A percentile compares a stretch with the other conserved stretches of the same genome.
Evolutionary conservation across 2,329 filamentous ascomycete species (phyloP).

Genomic region (Hypoxylon sp.): DNA sequence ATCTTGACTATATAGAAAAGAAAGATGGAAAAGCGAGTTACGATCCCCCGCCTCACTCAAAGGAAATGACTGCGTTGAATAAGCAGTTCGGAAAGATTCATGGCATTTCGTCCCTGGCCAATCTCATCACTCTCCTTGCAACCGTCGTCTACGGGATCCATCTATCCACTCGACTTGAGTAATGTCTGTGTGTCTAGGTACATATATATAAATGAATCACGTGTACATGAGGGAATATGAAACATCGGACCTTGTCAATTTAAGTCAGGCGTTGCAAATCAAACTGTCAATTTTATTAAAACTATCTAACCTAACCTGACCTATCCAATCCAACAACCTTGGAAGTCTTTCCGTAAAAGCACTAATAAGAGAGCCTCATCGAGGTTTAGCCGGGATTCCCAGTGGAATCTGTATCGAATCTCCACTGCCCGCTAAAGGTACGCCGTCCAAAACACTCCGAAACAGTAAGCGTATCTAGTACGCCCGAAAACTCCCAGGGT

Average conservation of each 20-base stretch:
- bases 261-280: slow-evolving; percentile 16
- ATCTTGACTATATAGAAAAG: slow-evolving; percentile 69
- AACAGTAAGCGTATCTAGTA: slow-evolving; percentile 44
- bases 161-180: slow-evolving; percentile 74
- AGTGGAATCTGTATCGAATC: slow-evolving; percentile 10
- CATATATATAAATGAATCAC: slow-evolving; percentile 27
- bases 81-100: slow-evolving; percentile 85
- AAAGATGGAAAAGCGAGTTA: slow-evolving; percentile 91
- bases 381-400: slow-evolving; percentile 18
- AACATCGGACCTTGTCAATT: slow-evolving; percentile 7
- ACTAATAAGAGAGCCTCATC: slow-evolving; percentile 20
- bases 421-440: slow-evolving; percentile 29
- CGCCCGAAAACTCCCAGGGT: slow-evolving; percentile 44
- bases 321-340: slow-evolving; percentile 1
- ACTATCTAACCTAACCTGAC: slow-evolving; percentile 20
- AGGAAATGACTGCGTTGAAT: slow-evolving; percentile 87
- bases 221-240: slow-evolving; percentile 33
- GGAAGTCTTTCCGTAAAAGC: slow-evolving; percentile 11
- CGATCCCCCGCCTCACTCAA: slow-evolving; percentile 82
- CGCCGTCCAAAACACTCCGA: slow-evolving; percentile 42
- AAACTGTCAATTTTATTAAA: slow-evolving; percentile 35
- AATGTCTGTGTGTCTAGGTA: slow-evolving; percentile 14
- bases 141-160: slow-evolving; percentile 84
- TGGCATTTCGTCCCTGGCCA: slow-evolving; percentile 84
- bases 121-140: slow-evolving; percentile 78